These are phyloP conservation scores for Actinidia arguta DNA, from an alignment of 179 eudicot genomes.

Conservation along the genomic window DNA sequence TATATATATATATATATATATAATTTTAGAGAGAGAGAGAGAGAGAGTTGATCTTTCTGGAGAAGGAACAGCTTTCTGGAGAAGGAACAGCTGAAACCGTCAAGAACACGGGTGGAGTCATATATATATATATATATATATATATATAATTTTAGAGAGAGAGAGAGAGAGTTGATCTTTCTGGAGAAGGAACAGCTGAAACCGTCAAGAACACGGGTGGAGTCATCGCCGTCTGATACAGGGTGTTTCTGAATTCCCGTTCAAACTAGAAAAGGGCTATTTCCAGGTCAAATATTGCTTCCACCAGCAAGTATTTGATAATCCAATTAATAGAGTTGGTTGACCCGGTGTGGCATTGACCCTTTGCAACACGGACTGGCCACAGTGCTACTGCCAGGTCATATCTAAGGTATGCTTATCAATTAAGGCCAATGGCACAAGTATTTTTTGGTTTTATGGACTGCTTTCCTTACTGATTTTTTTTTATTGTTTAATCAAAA, in stretches of 20 bases:
- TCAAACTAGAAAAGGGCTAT: neutral
- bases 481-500: no score
- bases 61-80: neutral
- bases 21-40: neutral
- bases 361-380: no score
- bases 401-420: no score
- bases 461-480: no score
- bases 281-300: slow-evolving; percentile 12
- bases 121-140: neutral
- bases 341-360: no score
- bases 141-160: no score
- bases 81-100: neutral
- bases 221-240: neutral
- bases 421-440: no score
- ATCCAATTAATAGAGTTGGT: no score
- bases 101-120: neutral
- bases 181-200: neutral
- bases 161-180: no score
- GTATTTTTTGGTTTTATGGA: no score
- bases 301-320: neutral
- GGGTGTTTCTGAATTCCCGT: neutral
- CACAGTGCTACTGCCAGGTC: no score
- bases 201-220: neutral
- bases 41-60: neutral
- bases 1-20: neutral